phyloP scores from a whole-genome alignment of 495 filamentous ascomycete species.

The Neurospora hispaniola region DNA sequence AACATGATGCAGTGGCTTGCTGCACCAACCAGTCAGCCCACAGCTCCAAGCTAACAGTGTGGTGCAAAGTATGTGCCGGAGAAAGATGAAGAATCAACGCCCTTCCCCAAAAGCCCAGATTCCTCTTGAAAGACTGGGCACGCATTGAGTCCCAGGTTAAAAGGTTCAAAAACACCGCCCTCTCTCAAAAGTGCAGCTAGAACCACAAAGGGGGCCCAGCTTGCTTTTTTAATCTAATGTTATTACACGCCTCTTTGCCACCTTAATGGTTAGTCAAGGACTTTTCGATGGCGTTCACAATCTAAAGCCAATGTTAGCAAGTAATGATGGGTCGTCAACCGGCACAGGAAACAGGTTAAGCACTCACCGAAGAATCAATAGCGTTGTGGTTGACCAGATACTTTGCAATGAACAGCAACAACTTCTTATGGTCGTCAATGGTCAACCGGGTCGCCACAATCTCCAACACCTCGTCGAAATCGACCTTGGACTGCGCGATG shows the following conservation, averaged over 20 bases:
- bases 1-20: not conserved
- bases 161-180: not conserved
- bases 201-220: not conserved
- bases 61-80: not conserved
- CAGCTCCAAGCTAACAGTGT: not conserved
- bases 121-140: not conserved
- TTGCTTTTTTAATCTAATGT: not conserved
- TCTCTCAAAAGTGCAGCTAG: not conserved
- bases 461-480: constrained; percentile 78
- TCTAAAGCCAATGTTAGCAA: not conserved
- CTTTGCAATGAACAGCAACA: constrained; percentile 71
- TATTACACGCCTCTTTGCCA: not conserved
- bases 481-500: constrained; percentile 75
- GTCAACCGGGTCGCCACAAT: constrained; percentile 74
- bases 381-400: constrained; percentile 77
- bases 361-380: constrained; percentile 10
- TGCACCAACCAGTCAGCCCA: not conserved
- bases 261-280: not conserved
- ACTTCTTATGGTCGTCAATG: constrained; percentile 76
- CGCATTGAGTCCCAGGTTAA: not conserved
- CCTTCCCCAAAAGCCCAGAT: not conserved
- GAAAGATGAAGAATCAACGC: not conserved
- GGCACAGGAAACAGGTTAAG: not conserved
- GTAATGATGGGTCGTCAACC: not conserved
- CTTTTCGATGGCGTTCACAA: constrained; percentile 4